Base-by-base conservation (phyloP, 2,329 filamentous ascomycete species). In the Cyclaneusma minus region DNA sequence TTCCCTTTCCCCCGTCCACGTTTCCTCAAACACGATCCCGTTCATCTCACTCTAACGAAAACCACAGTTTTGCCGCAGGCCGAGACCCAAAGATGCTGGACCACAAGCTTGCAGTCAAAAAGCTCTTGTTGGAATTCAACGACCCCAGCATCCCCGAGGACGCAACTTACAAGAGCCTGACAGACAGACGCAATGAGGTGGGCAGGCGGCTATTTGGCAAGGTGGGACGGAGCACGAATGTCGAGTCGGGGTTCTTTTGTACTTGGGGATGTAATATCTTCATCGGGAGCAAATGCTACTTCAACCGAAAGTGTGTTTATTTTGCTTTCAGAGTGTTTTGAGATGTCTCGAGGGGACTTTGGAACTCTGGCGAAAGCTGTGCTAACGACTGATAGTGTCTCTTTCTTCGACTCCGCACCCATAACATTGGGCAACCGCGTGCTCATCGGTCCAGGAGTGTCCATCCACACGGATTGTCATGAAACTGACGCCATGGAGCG, bases 401-500 rank as follows among this genome's bases (percentile, higher is more conserved):
- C 33, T 4, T 39, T 42, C 13, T 36, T 30, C 22, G 38, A 43
- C 22, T 38, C 31, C 13, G 40, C 40, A 36, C 54, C 68, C 3
- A 72, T 85, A 21, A 55, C 48, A 8, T 41, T 42, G 19, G 40
- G 41, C 15, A 21, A 33, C 12, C 28, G 32, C 18, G 30, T 33
- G 7, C 22, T 39, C 60, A 57, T 85, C 29, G 81, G 76, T 0
- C 76, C 80, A 0, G 74, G 71, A 38, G 76, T 85, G 0, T 67
- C 58, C 25, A 64, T 89, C 29, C 81, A 69, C 43, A 67, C 69
- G 3, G 80, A 68, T 1, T 76, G 69, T 0, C 81, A 89, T 46
- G 77, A 80, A 25, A 56, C 77, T 0, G 76, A 77, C 37, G 55
- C 64, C 1, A 52, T 55, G 28, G 57, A 52, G 2, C 54, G 62